These are phyloP conservation scores for Trametes gibbosa DNA, from an alignment of 768 basidiomycete genomes.

Conservation along the genomic window DNA sequence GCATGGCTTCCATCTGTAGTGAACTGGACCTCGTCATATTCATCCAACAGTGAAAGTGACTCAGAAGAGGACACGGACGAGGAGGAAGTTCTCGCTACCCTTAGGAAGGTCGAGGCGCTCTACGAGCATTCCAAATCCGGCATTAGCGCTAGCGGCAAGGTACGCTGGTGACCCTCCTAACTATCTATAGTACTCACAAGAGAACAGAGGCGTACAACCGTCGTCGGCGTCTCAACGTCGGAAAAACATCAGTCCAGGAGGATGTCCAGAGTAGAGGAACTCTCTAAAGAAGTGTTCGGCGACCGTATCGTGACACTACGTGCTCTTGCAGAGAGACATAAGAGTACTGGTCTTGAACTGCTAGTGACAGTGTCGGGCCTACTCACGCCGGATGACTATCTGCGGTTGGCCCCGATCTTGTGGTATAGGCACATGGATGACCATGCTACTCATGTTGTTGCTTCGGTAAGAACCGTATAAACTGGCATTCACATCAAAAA, in stretches of 20 bases:
- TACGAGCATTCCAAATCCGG: constrained; percentile 52
- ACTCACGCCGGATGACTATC: constrained; percentile 47
- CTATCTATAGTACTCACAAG: background rate
- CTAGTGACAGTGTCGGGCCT: constrained; percentile 61
- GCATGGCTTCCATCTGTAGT: constrained; percentile 27
- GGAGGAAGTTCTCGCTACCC: constrained; percentile 40
- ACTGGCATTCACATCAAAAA: background rate
- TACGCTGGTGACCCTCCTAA: constrained; percentile 19
- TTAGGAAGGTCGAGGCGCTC: constrained; percentile 45
- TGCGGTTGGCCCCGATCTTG: constrained; percentile 49
- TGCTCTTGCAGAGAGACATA: constrained; percentile 11
- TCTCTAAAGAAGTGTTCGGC: constrained; percentile 3
- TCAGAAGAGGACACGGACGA: constrained; percentile 11
- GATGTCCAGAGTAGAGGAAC: background rate
- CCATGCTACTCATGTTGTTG: constrained; percentile 37
- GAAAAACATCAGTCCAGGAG: constrained; percentile 2
- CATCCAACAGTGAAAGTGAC: constrained; percentile 38
- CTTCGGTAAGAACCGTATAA: constrained; percentile 43
- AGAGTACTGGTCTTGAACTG: constrained; percentile 46
- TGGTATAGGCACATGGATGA: constrained; percentile 54
- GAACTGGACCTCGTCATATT: constrained; percentile 33
- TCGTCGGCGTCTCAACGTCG: constrained; percentile 21
- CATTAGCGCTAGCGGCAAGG: constrained; percentile 43
- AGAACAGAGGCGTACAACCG: constrained; percentile 42
- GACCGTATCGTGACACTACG: constrained; percentile 18